A percentile compares a stretch with the other conserved stretches of the same genome.
phyloP scores from a whole-genome alignment of 441 rosid genomes.

The Syzygium syzygioides region DNA sequence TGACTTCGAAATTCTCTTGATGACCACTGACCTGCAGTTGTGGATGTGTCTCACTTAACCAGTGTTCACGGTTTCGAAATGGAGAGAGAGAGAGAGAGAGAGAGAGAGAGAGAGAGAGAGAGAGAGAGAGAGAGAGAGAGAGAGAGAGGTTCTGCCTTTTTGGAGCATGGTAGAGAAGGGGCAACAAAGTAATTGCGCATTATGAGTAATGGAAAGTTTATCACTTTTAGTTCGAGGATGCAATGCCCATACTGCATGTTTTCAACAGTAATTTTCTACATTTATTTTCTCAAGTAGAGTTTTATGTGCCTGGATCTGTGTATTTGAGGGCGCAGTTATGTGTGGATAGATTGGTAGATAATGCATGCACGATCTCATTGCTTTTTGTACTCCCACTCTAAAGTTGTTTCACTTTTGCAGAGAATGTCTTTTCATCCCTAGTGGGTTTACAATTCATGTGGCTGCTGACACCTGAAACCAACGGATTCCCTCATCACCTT shows the following conservation, averaged over 20 bases:
- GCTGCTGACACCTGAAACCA: conserved; percentile 60
- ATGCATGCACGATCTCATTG: neutral
- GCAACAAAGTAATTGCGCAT: neutral
- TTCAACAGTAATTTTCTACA: neutral
- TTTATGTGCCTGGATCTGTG: neutral
- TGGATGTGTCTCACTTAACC: neutral
- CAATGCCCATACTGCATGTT: neutral
- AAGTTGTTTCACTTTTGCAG: conserved; percentile 33
- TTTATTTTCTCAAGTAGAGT: neutral
- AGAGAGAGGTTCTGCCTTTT: neutral
- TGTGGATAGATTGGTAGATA: neutral
- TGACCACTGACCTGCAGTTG: neutral
- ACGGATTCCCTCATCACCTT: conserved; percentile 67
- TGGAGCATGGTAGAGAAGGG: neutral
- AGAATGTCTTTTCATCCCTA: conserved; percentile 84
- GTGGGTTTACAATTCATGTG: conserved; percentile 95
- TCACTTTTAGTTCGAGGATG: neutral
- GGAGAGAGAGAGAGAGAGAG: neutral
- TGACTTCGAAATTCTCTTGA: neutral
- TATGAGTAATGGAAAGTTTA: neutral
- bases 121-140: too few relatives aligned
- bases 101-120: neutral
- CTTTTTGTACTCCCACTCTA: neutral
- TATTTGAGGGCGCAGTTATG: neutral
- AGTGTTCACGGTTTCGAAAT: neutral